These are phyloP conservation scores for Globisporangium yorkense DNA, from an alignment of 352 stramenopile species.

Conservation along the genomic window DNA sequence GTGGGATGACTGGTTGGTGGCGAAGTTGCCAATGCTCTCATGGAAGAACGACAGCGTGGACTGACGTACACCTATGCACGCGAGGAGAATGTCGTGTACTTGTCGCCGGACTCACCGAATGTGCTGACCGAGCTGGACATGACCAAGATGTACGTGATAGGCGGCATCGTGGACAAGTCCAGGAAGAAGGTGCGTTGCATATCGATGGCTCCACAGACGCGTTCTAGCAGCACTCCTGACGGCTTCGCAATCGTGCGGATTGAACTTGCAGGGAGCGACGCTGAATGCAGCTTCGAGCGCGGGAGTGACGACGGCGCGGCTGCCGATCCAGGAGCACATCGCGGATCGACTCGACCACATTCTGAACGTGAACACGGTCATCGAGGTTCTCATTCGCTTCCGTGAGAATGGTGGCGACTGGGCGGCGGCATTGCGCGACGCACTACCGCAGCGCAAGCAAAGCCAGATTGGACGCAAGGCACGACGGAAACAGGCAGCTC, in stretches of 20 bases:
- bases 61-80: not conserved
- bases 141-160: slow-evolving; percentile 75
- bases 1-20: slow-evolving; percentile 8
- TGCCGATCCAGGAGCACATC: slow-evolving; percentile 74
- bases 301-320: slow-evolving; percentile 44
- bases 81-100: slow-evolving; percentile 52
- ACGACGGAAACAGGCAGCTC: slow-evolving; percentile 11
- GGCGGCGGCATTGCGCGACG: slow-evolving; percentile 33
- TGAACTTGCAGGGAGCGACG: slow-evolving; percentile 34
- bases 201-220: not conserved
- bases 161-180: slow-evolving; percentile 77
- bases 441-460: slow-evolving; percentile 48
- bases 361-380: slow-evolving; percentile 75
- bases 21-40: not conserved
- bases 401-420: slow-evolving; percentile 35
- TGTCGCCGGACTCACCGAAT: slow-evolving; percentile 69
- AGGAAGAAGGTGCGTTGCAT: slow-evolving; percentile 43
- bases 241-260: not conserved
- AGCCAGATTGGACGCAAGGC: slow-evolving; percentile 31
- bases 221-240: not conserved
- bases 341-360: slow-evolving; percentile 67
- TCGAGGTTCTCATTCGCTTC: slow-evolving; percentile 64
- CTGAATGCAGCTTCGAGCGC: slow-evolving; percentile 38
- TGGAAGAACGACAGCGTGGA: not conserved
- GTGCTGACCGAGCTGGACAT: slow-evolving; percentile 50